Base-by-base conservation (phyloP, 805 yeast genomes). In the Brettanomyces bruxellensis region DNA sequence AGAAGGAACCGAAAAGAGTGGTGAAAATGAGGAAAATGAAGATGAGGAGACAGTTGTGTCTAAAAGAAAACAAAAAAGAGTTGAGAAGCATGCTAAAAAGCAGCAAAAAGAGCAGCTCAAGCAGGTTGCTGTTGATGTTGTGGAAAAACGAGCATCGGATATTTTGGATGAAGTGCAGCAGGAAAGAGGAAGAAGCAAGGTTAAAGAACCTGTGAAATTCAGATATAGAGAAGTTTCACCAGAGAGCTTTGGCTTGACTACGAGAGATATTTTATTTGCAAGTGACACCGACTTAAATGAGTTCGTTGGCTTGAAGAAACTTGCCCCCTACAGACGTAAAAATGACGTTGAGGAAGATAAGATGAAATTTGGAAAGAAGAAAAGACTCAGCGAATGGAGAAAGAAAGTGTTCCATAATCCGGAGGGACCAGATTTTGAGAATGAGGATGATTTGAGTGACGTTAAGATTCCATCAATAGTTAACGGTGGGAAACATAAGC, bases 141-240 rank as follows among this genome's bases (percentile, higher is more conserved):
- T 35, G 14, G 89, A 86, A 45, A 72, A 82, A 34, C 86, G 87
- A 54, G 75, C 82, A 32, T 64, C 78, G 22, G 76, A 77, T 36
- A 69, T 88, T 35, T 57, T 81, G 25, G 91, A 85, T 30, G 87
- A 85, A 55, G 78, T 83, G 6, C 84, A 79, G 51, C 75, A 74
- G 49, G 83, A 72, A 47, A 78, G 79, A 54, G 78, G 86, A 44
- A 81, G 89, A 50, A 69, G 79, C 1, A 67, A 69, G 28, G 64
- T 70, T 7, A 72, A 63, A 4, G 71, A 70, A 3, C 74, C 74
- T 13, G 56, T 78, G 37, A 75, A 71, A 46, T 91, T 93, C 73
- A 81, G 80, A 56, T 93, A 93, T 61, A 78, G 97, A 57, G 95
- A 89, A 56, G 98, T 93, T 4, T 89, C 96, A 1, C 97, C 99